Evolutionary conservation across 495 filamentous ascomycete species (phyloP).

Genomic region (Aspergillus cristatus): DNA sequence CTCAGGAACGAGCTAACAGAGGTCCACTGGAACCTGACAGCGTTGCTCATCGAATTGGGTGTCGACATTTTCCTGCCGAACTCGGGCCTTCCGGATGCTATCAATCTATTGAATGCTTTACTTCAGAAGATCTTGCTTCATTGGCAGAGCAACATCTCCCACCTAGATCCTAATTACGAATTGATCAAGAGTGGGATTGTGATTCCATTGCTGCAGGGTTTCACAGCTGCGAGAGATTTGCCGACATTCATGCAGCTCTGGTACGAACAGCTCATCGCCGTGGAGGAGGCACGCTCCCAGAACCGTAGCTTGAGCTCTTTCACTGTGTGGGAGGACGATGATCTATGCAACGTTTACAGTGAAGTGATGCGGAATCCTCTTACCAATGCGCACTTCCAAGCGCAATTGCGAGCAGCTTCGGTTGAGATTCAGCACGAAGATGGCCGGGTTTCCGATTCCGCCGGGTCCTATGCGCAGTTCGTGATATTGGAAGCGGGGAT

Average conservation of each 20-base stretch:
- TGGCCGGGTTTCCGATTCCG: constrained; percentile 20
- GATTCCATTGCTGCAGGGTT: constrained; percentile 51
- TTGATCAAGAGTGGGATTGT: constrained; percentile 36
- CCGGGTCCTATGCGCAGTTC: constrained; percentile 29
- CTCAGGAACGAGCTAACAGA: constrained; percentile 25
- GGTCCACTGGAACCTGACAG: constrained; percentile 53
- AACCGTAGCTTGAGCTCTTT: constrained; percentile 19
- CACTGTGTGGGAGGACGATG: constrained; percentile 53
- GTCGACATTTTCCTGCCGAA: constrained; percentile 60
- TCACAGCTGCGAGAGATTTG: constrained; percentile 55
- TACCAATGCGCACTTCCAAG: constrained; percentile 19
- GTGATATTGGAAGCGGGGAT: constrained; percentile 31
- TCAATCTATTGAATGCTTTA: constrained; percentile 32
- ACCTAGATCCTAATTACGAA: constrained; percentile 12
- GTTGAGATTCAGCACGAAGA: constrained; percentile 17
- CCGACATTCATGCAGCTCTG: constrained; percentile 57
- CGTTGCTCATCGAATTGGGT: constrained; percentile 54
- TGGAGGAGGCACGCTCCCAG: constrained; percentile 30
- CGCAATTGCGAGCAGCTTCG: constrained; percentile 26
- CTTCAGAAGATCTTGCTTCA: constrained; percentile 30
- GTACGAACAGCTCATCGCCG: constrained; percentile 47
- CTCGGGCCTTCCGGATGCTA: constrained; percentile 32
- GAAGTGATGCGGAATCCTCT: constrained; percentile 30
- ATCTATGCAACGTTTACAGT: constrained; percentile 37
- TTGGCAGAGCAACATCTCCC: constrained; percentile 18